A percentile compares a stretch with the other conserved stretches of the same genome.
phyloP scores from a whole-genome alignment of 192 early-diverging fungal genomes.

The Spizellomyces punctatus region DNA sequence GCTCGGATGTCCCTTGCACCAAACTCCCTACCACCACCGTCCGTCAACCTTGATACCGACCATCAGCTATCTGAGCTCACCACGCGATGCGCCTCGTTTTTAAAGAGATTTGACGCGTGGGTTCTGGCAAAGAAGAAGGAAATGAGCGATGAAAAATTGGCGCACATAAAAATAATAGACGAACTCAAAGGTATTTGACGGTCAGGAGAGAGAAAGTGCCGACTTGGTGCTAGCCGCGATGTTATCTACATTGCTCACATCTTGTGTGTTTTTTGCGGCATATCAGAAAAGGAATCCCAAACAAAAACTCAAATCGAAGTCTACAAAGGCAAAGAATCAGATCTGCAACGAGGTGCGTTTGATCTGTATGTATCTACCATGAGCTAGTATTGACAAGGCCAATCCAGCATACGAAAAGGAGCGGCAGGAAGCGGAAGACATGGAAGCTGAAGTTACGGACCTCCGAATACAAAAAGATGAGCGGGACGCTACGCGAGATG shows the following conservation, averaged over 20 bases:
- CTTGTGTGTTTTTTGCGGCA: not conserved
- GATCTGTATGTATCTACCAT: not conserved
- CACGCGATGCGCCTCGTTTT: conserved; percentile 11
- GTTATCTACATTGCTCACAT: not conserved
- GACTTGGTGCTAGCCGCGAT: not conserved
- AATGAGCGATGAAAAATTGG: conserved; percentile 8
- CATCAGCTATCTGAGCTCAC: conserved; percentile 8
- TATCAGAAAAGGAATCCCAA: conserved; percentile 4
- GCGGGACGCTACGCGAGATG: conserved; percentile 29
- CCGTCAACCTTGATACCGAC: not conserved
- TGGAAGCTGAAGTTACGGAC: conserved; percentile 18
- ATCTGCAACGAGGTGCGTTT: conserved; percentile 19
- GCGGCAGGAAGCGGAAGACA: conserved; percentile 13
- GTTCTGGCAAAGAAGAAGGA: conserved; percentile 11
- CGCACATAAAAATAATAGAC: conserved; percentile 1
- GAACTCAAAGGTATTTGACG: conserved; percentile 1
- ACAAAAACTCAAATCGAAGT: conserved; percentile 14
- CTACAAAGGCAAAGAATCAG: conserved; percentile 23
- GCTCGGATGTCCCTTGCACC: not conserved
- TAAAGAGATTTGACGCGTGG: conserved; percentile 25
- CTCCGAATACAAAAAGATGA: conserved; percentile 41
- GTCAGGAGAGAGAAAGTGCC: no score
- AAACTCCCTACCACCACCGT: not conserved
- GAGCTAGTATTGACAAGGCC: not conserved
- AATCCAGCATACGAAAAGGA: conserved; percentile 13